A percentile compares a stretch with the other conserved stretches of the same genome.
Evolutionary conservation across 1,284 basidiomycete genomes (phyloP).

Genomic region (Trametes hirsuta): DNA sequence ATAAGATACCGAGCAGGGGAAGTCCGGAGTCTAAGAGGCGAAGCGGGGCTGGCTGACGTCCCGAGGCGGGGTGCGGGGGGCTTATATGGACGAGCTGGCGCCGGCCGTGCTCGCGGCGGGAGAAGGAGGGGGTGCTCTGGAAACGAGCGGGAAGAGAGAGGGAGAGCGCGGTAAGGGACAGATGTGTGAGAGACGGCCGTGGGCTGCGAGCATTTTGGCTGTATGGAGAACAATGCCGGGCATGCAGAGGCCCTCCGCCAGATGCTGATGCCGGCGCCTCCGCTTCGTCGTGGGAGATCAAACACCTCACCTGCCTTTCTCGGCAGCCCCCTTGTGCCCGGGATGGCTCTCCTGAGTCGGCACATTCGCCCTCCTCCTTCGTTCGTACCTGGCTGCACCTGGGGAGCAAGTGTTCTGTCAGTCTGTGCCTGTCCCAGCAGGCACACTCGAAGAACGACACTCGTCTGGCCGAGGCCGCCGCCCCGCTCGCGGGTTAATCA

Average conservation of each 20-base stretch:
- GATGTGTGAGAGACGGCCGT: constrained; percentile 21
- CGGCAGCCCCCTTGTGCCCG: constrained; percentile 34
- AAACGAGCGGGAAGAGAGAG: constrained; percentile 20
- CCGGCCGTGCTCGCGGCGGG: constrained; percentile 14
- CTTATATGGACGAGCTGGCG: constrained; percentile 29
- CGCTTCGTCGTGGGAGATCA: constrained; percentile 22
- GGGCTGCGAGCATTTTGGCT: constrained; percentile 22
- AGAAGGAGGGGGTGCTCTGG: constrained; percentile 24
- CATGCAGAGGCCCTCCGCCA: constrained; percentile 15
- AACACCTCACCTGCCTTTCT: constrained; percentile 33
- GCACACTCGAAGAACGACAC: background rate
- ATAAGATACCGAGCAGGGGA: constrained; percentile 18
- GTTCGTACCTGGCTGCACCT: constrained; percentile 4
- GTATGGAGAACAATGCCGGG: constrained; percentile 33
- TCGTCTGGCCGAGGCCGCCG: background rate
- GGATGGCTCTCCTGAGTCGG: constrained; percentile 18
- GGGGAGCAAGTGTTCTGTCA: constrained; percentile 6
- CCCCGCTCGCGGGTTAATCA: constrained; percentile 1
- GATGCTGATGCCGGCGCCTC: constrained; percentile 15
- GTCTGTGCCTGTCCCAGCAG: constrained; percentile 15
- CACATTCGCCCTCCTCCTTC: background rate
- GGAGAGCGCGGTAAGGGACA: constrained; percentile 33
- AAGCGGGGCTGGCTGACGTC: constrained; percentile 29
- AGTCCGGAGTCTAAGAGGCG: constrained; percentile 23
- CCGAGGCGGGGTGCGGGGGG: constrained; percentile 8